Conservation (phyloP, 139 green algal species). For the Diplosphaera chodatii region DNA sequence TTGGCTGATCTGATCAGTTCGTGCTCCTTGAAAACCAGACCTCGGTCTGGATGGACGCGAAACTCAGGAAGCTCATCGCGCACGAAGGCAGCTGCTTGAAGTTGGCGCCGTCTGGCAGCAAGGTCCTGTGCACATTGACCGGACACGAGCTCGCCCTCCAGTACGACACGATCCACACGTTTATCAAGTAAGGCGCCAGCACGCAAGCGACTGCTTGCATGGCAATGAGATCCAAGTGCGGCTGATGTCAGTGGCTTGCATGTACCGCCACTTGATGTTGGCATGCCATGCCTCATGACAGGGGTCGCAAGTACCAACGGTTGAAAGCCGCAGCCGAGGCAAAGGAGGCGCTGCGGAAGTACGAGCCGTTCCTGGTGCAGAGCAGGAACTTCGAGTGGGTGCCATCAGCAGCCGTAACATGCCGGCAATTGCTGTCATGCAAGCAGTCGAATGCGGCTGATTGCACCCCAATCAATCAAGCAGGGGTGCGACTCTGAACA, state of each 20-base stretch:
- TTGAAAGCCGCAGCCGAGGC: conserved; percentile 38
- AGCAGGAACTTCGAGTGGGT: conserved; percentile 70
- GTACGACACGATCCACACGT: background rate
- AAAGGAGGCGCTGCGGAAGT: conserved; percentile 45
- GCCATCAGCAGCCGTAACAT: too few relatives aligned
- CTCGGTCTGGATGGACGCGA: background rate
- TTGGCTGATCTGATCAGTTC: too few relatives aligned
- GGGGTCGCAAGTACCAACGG: conserved; percentile 43
- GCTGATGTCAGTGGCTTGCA: too few relatives aligned
- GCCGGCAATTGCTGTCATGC: too few relatives aligned
- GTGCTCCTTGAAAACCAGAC: too few relatives aligned
- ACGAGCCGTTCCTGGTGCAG: conserved; percentile 66
- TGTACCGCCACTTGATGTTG: too few relatives aligned
- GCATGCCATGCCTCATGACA: too few relatives aligned
- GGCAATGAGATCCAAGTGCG: too few relatives aligned
- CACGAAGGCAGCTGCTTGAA: background rate
- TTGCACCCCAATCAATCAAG: too few relatives aligned
- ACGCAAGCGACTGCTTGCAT: too few relatives aligned
- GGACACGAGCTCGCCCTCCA: background rate
- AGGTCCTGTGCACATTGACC: background rate
- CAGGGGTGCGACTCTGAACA: too few relatives aligned
- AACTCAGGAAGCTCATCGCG: background rate
- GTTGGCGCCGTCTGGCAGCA: background rate
- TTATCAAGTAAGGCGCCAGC: background rate
- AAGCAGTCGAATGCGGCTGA: too few relatives aligned